Conservation (phyloP, 805 yeast species). For the Candida maris region DNA sequence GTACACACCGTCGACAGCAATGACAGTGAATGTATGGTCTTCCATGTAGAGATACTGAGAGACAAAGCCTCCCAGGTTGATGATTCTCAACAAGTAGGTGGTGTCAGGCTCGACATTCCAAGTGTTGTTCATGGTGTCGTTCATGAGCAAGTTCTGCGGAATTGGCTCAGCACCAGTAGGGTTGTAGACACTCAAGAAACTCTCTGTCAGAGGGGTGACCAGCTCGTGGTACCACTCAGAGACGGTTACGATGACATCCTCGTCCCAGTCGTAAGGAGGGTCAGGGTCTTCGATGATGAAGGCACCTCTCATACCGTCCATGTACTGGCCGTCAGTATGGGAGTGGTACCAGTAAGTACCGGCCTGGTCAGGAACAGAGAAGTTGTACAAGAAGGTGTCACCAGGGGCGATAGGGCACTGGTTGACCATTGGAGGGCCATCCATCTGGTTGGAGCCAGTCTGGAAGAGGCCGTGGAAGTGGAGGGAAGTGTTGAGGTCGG, state of each 20-base stretch:
- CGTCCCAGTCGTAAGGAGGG: conserved; percentile 74
- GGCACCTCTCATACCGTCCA: conserved; percentile 86
- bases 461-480: conserved; percentile 96
- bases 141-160: conserved; percentile 76
- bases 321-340: conserved; percentile 84
- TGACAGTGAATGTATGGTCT: conserved; percentile 79
- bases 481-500: conserved; percentile 64
- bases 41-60: conserved; percentile 88
- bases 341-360: conserved; percentile 99
- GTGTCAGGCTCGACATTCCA: conserved; percentile 79
- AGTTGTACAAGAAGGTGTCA: conserved; percentile 69
- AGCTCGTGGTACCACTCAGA: conserved; percentile 86
- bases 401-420: conserved; percentile 94
- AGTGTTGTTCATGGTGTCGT: conserved; percentile 75
- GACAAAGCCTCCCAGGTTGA: conserved; percentile 87
- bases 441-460: conserved; percentile 72
- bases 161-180: conserved; percentile 99
- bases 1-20: conserved; percentile 89
- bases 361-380: conserved; percentile 75
- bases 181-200: conserved; percentile 68
- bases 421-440: conserved; percentile 83
- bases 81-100: conserved; percentile 76
- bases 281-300: conserved; percentile 65
- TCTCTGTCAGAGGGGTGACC: conserved; percentile 46
- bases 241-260: conserved; percentile 64